Conservation (phyloP, 2,329 filamentous ascomycete species). For the Colletotrichum filicis region DNA sequence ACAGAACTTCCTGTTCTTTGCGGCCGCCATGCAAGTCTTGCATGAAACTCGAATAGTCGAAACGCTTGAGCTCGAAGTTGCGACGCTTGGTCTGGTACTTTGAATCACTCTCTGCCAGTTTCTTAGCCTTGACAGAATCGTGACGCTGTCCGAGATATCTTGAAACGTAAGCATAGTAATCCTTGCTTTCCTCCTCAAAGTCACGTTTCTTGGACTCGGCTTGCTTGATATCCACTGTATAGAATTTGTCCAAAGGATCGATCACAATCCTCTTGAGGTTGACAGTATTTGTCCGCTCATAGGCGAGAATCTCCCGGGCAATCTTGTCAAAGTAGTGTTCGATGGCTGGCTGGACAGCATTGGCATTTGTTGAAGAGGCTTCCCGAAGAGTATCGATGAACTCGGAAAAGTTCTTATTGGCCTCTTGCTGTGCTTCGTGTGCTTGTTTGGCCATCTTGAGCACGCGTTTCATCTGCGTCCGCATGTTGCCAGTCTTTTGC, state of each 20-base stretch:
- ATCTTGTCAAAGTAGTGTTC: conserved; percentile 99
- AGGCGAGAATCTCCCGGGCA: conserved; percentile 86
- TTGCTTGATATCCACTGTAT: conserved; percentile 96
- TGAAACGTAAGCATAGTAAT: conserved; percentile 96
- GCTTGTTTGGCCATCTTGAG: conserved; percentile 94
- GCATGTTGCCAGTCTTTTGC: conserved; percentile 96
- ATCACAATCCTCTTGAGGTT: conserved; percentile 95
- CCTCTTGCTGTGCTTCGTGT: conserved; percentile 80
- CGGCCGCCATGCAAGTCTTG: conserved; percentile 98
- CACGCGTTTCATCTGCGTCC: conserved; percentile 94
- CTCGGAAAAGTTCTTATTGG: conserved; percentile 84
- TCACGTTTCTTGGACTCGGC: conserved; percentile 97
- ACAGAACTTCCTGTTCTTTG: conserved; percentile 96
- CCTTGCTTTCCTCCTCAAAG: conserved; percentile 98
- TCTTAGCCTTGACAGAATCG: conserved; percentile 97
- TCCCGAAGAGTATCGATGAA: conserved; percentile 91
- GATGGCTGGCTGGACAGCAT: conserved; percentile 94
- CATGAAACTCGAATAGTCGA: conserved; percentile 99
- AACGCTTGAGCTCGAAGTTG: conserved; percentile 96
- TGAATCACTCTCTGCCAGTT: conserved; percentile 91
- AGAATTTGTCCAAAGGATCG: conserved; percentile 90
- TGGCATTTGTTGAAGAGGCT: conserved; percentile 89
- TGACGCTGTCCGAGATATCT: conserved; percentile 96
- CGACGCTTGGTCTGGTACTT: conserved; percentile 95
- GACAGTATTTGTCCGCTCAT: conserved; percentile 84